These are phyloP conservation scores for Hypericum perforatum DNA, from an alignment of 345 rosid species.

Conservation along the genomic window DNA sequence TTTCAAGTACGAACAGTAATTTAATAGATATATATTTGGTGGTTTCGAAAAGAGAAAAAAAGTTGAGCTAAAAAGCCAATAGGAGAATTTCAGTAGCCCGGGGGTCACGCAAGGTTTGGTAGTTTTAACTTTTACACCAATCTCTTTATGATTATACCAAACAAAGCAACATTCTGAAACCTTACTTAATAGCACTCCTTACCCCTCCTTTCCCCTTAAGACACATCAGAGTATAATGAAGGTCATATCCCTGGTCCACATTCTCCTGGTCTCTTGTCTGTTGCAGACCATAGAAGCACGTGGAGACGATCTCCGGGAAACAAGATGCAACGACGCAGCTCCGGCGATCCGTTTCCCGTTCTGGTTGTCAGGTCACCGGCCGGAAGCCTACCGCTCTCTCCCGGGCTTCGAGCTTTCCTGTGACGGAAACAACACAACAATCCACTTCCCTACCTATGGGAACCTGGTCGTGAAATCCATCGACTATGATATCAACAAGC, in stretches of 20 bases:
- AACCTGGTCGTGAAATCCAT: conserved; percentile 46
- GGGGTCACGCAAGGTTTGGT: no score
- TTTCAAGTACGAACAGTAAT: no score
- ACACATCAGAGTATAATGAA: conserved; percentile 8
- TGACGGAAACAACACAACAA: conserved; percentile 34
- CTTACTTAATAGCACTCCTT: no score
- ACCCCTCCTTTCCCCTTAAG: no score
- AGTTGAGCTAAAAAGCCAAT: no score
- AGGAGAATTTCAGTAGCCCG: no score
- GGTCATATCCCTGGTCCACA: conserved; percentile 8
- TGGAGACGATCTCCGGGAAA: conserved; percentile 8
- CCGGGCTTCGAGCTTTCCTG: conserved; percentile 40
- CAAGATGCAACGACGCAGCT: conserved; percentile 22
- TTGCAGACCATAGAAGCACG: conserved; percentile 14
- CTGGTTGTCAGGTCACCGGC: conserved; percentile 14
- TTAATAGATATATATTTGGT: no score
- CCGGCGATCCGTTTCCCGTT: conserved; percentile 45
- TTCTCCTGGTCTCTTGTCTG: conserved; percentile 17
- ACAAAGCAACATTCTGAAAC: no score
- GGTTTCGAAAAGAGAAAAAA: no score
- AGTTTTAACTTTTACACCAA: no score
- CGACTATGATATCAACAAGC: conserved; percentile 21
- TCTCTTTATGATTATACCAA: no score
- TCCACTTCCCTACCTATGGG: conserved; percentile 36
- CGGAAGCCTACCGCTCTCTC: conserved; percentile 14